Conservation (phyloP, 1,139 yeast genomes). For the Debaryomyces subglobosus region DNA sequence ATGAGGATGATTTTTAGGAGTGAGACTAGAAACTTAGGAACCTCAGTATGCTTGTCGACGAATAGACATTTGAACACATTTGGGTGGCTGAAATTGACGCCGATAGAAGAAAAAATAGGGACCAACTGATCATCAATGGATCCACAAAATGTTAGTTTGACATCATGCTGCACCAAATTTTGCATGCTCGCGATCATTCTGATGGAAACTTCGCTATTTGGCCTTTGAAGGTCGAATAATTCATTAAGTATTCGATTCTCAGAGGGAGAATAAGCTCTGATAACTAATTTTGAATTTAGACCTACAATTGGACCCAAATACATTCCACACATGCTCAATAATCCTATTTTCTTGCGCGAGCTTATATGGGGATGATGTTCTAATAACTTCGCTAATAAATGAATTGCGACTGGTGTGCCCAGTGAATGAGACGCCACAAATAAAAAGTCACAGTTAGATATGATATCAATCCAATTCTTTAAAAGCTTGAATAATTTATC, state of each 20-base stretch:
- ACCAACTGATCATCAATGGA: conserved; percentile 49
- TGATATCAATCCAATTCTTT: conserved; percentile 44
- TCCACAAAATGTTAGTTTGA: conserved; percentile 54
- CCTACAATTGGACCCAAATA: conserved; percentile 48
- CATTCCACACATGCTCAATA: conserved; percentile 51
- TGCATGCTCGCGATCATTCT: conserved; percentile 36
- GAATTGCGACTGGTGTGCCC: conserved; percentile 49
- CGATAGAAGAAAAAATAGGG: conserved; percentile 49
- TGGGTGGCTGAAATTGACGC: conserved; percentile 51
- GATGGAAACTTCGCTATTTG: conserved; percentile 33
- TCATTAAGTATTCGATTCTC: conserved; percentile 56
- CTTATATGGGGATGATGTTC: conserved; percentile 10
- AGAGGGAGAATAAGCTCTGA: conserved; percentile 46
- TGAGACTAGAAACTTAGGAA: conserved; percentile 32
- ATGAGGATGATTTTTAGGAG: conserved; percentile 38
- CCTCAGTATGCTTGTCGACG: conserved; percentile 28
- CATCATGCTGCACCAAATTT: conserved; percentile 39
- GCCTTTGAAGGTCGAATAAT: conserved; percentile 48
- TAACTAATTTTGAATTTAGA: conserved; percentile 48
- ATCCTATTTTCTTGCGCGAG: conserved; percentile 35
- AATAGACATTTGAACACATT: conserved; percentile 51
- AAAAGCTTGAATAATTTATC: conserved; percentile 36
- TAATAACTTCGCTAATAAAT: conserved; percentile 39
- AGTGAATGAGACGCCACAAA: conserved; percentile 49
- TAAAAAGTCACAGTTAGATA: conserved; percentile 44